A percentile compares a stretch with the other conserved stretches of the same genome.
Conservation (phyloP, 2,329 filamentous ascomycete genomes). For the Colletotrichum sublineola region DNA sequence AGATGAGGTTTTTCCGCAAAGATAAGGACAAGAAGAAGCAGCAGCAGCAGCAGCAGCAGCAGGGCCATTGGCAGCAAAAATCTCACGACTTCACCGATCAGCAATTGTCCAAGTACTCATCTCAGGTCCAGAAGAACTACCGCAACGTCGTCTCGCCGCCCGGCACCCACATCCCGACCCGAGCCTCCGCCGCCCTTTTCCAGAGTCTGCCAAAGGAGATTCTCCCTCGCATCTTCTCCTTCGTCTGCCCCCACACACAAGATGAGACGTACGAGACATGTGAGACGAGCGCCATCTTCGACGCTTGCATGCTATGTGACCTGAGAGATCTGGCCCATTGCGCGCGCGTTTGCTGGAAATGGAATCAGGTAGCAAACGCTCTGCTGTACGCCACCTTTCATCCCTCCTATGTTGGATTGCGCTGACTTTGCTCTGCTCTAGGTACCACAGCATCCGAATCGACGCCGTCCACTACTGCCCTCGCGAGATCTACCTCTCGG, state of each 20-base stretch:
- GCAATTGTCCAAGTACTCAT: conserved; percentile 38
- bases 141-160: conserved; percentile 35
- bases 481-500: conserved; percentile 83
- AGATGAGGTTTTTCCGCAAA: conserved; percentile 40
- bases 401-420: conserved; percentile 18
- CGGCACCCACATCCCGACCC: conserved; percentile 53
- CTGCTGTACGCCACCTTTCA: conserved; percentile 69
- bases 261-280: conserved; percentile 86
- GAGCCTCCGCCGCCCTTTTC: conserved; percentile 58
- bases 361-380: conserved; percentile 68
- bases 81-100: conserved; percentile 32
- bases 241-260: conserved; percentile 84
- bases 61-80: conserved; percentile 23
- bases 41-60: conserved; percentile 26
- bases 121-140: conserved; percentile 39
- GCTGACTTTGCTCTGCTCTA: conserved; percentile 53
- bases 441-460: conserved; percentile 91
- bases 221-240: conserved; percentile 81
- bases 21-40: conserved; percentile 44
- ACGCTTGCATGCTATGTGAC: conserved; percentile 94
- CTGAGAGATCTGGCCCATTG: conserved; percentile 89
- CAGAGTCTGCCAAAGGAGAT: conserved; percentile 75
- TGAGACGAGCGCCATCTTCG: conserved; percentile 82
- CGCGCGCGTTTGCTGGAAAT: conserved; percentile 78
- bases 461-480: conserved; percentile 96